Evolutionary conservation across 2,329 filamentous ascomycete genomes (phyloP), one percentile per base, ranked within the genome.

Genomic region (Aureobasidium sp.): DNA sequence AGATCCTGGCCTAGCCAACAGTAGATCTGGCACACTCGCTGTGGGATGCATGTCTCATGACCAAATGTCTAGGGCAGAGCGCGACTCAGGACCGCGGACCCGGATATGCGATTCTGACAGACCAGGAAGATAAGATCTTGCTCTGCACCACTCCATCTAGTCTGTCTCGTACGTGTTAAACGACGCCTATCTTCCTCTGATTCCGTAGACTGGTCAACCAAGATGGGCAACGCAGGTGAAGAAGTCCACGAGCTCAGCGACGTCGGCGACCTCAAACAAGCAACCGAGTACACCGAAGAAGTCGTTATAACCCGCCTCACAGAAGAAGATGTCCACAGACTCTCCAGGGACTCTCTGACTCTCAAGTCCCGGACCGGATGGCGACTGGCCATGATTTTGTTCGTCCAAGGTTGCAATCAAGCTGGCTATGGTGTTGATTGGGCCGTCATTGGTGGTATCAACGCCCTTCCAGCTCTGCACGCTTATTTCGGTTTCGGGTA

Each of bases 391-490:
- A 64, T 74, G 31, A 74, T 79, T 58, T 74, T 79, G 70, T 72
- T 74, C 49, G 73, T 79, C 17, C 75, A 76, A 68, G 76, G 75
- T 35, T 78, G 75, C 63, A 78, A 79, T 59, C 75, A 78, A 65
- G 75, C 76, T 45, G 76, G 75, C 9, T 79, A 74, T 62, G 77
- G 77, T 62, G 73, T 80, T 42, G 77, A 79, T 63, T 80, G 78
- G 78, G 74, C 74, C 27, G 77, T 80, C 29, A 79, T 80, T 40
- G 68, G 72, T 40, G 74, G 75, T 40, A 77, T 79, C 62, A 79
- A 79, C 60, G 69, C 75, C 10, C 71, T 74, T 46, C 60, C 70
- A 6, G 64, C 69, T 33, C 79, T 77, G 74, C 77, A 79, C 61
- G 63, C 64, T 4, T 79, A 75, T 62, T 77, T 79, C 54, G 71